phyloP scores from a whole-genome alignment of 208 protist species.

The Lotmaria passim region DNA sequence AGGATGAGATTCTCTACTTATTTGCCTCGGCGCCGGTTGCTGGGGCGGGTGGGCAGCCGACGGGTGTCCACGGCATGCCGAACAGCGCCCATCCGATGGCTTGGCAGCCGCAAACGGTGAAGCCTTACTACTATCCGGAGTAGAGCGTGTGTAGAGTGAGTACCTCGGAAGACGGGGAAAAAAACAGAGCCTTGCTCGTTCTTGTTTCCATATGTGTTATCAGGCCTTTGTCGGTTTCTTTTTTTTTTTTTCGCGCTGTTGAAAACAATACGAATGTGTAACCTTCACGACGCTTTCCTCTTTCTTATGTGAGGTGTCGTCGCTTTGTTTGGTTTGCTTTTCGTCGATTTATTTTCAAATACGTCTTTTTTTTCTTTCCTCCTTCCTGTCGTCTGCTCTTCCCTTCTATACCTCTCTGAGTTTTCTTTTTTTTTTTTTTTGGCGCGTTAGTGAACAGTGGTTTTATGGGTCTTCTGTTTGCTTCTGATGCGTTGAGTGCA shows the following conservation, averaged over 20 bases:
- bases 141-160: slow-evolving; percentile 13
- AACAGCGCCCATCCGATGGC: slow-evolving; percentile 33
- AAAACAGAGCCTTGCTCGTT: not conserved
- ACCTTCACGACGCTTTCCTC: no score
- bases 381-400: not conserved
- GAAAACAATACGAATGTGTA: no score
- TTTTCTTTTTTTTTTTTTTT: no score
- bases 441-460: no score
- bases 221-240: no score
- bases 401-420: no score
- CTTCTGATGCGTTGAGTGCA: no score
- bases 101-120: slow-evolving; percentile 53
- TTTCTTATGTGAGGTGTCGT: not conserved
- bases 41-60: slow-evolving; percentile 5
- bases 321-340: slow-evolving; percentile 9
- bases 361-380: not conserved
- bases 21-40: slow-evolving; percentile 41
- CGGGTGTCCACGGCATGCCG: not conserved
- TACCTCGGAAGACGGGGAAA: not conserved
- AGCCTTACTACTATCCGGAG: slow-evolving; percentile 38
- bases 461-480: no score
- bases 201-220: no score
- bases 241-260: no score
- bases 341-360: not conserved
- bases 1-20: slow-evolving; percentile 73